A percentile compares a stretch with the other conserved stretches of the same genome.
Conservation (phyloP, 768 basidiomycete species). For the Xerocomellus chrysenteron region DNA sequence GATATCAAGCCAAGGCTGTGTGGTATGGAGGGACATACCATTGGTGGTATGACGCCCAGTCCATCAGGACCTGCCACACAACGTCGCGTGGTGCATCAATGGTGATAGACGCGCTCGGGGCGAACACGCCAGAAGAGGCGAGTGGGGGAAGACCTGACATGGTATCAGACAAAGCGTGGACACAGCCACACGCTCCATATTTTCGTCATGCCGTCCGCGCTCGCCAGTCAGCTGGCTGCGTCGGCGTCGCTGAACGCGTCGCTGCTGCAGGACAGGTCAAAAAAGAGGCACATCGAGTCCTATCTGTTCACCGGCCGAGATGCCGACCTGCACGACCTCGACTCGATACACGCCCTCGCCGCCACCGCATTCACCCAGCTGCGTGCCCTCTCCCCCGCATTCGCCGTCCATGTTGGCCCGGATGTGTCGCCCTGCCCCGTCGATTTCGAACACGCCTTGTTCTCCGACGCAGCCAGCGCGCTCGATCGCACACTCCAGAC, state of each 20-base stretch:
- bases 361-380: constrained; percentile 78
- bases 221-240: constrained; percentile 79
- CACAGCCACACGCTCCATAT: constrained; percentile 1
- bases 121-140: constrained; percentile 45
- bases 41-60: constrained; percentile 60
- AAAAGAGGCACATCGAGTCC: constrained; percentile 64
- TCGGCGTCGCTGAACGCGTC: constrained; percentile 76
- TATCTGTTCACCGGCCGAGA: constrained; percentile 87
- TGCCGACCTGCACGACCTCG: constrained; percentile 83
- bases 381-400: constrained; percentile 52
- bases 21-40: constrained; percentile 45
- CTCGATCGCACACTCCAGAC: constrained; percentile 79
- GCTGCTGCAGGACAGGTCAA: constrained; percentile 62
- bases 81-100: constrained; percentile 63
- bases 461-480: constrained; percentile 74
- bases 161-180: not conserved
- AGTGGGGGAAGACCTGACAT: constrained; percentile 38
- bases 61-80: constrained; percentile 61
- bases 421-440: constrained; percentile 25
- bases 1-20: not conserved
- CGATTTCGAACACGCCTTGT: constrained; percentile 67
- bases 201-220: constrained; percentile 54
- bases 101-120: constrained; percentile 41
- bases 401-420: constrained; percentile 30
- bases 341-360: constrained; percentile 80